Evolutionary conservation across 805 yeast species (phyloP).

Genomic region (Candida oleophila): DNA sequence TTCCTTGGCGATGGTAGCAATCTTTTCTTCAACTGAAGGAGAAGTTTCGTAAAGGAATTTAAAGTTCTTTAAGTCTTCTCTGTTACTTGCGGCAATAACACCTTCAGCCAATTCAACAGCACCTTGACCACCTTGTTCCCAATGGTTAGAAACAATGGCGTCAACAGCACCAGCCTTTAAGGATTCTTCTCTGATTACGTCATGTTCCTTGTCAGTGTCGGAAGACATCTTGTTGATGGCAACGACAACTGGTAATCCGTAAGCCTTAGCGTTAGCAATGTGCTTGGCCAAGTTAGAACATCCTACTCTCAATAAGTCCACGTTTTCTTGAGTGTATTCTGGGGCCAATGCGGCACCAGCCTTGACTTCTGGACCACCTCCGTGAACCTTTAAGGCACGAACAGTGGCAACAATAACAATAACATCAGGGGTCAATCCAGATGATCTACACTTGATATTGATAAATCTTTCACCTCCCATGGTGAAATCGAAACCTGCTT

Average conservation of each 20-base stretch:
- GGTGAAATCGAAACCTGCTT: slow-evolving; percentile 87
- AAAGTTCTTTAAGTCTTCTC: slow-evolving; percentile 37
- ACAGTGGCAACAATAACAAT: slow-evolving; percentile 83
- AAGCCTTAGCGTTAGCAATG: slow-evolving; percentile 66
- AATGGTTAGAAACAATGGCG: slow-evolving; percentile 80
- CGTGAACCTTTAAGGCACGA: slow-evolving; percentile 81
- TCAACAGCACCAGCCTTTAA: slow-evolving; percentile 75
- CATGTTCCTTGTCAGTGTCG: slow-evolving; percentile 68
- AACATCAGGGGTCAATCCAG: slow-evolving; percentile 76
- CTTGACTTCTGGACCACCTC: slow-evolving; percentile 87
- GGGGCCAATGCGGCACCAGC: slow-evolving; percentile 79
- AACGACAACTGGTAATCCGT: slow-evolving; percentile 78
- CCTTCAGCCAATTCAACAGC: slow-evolving; percentile 73
- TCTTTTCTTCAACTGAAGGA: slow-evolving; percentile 66
- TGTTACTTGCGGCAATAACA: slow-evolving; percentile 60
- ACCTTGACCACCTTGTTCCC: slow-evolving; percentile 86
- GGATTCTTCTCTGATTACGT: slow-evolving; percentile 64
- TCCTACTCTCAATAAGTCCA: slow-evolving; percentile 66
- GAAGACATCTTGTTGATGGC: slow-evolving; percentile 79
- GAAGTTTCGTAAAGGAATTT: slow-evolving; percentile 61
- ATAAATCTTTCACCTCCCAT: slow-evolving; percentile 90
- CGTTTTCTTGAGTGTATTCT: slow-evolving; percentile 70
- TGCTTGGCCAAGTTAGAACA: slow-evolving; percentile 77
- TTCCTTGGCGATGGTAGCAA: slow-evolving; percentile 64
- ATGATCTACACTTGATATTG: slow-evolving; percentile 78